Evolutionary conservation across 225 moss, liverwort and hornwort species (phyloP), one percentile per base, ranked within the genome.

Genomic region (Rhytidiadelphus loreus): DNA sequence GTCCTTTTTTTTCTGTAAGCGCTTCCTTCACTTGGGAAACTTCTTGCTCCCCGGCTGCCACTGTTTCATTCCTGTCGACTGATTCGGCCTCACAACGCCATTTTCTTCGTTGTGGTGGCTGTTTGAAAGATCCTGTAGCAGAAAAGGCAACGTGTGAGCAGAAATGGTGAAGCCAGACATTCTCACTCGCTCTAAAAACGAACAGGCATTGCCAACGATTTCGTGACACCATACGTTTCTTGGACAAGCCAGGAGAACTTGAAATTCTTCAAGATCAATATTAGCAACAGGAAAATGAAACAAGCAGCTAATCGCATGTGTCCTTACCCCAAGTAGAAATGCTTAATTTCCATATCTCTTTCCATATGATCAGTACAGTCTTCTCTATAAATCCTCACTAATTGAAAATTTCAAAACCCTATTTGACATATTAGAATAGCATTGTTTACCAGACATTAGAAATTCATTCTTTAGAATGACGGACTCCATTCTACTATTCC

Each of bases 11-110:
- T 77, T 93, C 86, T 66, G 88, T 39, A 48, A 86, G 53, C 32
- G 82, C 81, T 70, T 87, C 77, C 90, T 93, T 91, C 82, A 62
- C 89, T 82, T 91, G 73, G 53, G 88, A 85, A 74, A 81, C 59
- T 44, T 88, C 79, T 65, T 84, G 76, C 86, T 91, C 92, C n/a
- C 80, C 88, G 63, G 83, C 74, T 81, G 86, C 89, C 70, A 81
- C 90, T 78, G 60, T 74, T 70, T 94, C 92, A 84, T 91, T 90
- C 68, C 83, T 65, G 86, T 92, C 94, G 77, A 90, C 88, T 77
- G 94, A 92, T 86, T 87, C 90, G 59, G 94, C 91, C 77, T 88
- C 89, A 81, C 85, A 90, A 78, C 88, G 88, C 82, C 88, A 84
- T 81, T 79, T 90, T 65, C 86, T 92, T 41, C 82, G 87, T 46